phyloP scores from a whole-genome alignment of 768 basidiomycete species.

The Termitomyces eurrhizus region DNA sequence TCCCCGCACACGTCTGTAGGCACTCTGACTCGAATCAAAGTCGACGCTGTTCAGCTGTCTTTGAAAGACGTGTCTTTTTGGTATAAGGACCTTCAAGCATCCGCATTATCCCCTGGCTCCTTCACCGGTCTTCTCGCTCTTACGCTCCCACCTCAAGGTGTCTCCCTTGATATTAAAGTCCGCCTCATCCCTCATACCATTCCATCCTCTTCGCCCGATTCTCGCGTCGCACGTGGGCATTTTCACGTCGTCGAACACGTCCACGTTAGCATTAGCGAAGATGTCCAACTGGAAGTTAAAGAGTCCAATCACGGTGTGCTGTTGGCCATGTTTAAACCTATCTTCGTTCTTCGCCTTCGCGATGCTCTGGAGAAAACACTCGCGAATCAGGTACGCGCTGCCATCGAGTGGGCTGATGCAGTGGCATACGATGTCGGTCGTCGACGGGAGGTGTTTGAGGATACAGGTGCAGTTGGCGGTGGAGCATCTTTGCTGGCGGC shows the following conservation, averaged over 20 bases:
- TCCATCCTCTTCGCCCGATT: slow-evolving; percentile 28
- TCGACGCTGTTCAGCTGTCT: slow-evolving; percentile 60
- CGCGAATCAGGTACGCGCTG: slow-evolving; percentile 47
- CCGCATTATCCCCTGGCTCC: slow-evolving; percentile 46
- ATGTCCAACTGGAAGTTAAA: slow-evolving; percentile 50
- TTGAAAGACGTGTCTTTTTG: slow-evolving; percentile 71
- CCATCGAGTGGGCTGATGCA: slow-evolving; percentile 51
- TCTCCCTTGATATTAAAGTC: slow-evolving; percentile 66
- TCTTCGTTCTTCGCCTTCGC: slow-evolving; percentile 52
- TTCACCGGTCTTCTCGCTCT: slow-evolving; percentile 62
- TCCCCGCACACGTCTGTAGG: slow-evolving; percentile 49
- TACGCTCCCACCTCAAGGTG: slow-evolving; percentile 58
- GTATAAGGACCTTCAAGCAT: slow-evolving; percentile 58
- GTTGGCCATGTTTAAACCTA: slow-evolving; percentile 57
- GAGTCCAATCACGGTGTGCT: slow-evolving; percentile 64
- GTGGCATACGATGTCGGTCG: slow-evolving; percentile 56
- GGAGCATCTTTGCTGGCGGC: slow-evolving; percentile 48
- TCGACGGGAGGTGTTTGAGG: slow-evolving; percentile 60
- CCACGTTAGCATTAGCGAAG: slow-evolving; percentile 50
- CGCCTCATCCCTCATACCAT: slow-evolving; percentile 53
- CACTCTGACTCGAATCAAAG: slow-evolving; percentile 59
- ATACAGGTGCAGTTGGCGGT: slow-evolving; percentile 51
- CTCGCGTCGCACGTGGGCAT: slow-evolving; percentile 39
- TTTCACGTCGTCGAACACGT: slow-evolving; percentile 60
- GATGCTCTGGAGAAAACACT: slow-evolving; percentile 59